These are phyloP conservation scores for Ceratocystis destructans DNA, from an alignment of 2,329 filamentous ascomycete genomes.

Conservation along the genomic window DNA sequence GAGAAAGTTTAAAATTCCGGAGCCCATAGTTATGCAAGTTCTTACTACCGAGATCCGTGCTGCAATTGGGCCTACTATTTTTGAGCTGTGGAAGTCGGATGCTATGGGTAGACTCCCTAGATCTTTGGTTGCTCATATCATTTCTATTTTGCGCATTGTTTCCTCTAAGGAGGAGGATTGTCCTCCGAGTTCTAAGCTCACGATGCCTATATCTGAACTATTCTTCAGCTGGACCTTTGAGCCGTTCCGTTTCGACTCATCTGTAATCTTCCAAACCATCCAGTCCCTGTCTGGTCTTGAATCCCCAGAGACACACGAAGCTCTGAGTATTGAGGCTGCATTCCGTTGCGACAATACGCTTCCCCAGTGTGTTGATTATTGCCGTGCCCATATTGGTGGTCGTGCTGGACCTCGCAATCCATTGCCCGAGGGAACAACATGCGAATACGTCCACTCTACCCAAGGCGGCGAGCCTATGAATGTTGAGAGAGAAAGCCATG, in stretches of 20 bases:
- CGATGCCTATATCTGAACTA: background rate
- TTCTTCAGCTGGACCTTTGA: slow-evolving; percentile 11
- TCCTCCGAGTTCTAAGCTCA: background rate
- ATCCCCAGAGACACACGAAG: slow-evolving; percentile 26
- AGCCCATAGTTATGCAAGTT: slow-evolving; percentile 43
- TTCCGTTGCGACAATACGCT: slow-evolving; percentile 64
- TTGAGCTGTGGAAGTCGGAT: slow-evolving; percentile 70
- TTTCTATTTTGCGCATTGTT: slow-evolving; percentile 12
- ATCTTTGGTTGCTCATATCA: slow-evolving; percentile 10
- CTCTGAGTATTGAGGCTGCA: slow-evolving; percentile 62
- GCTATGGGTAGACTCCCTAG: slow-evolving; percentile 64
- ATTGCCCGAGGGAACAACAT: slow-evolving; percentile 36
- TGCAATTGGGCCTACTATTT: slow-evolving; percentile 61
- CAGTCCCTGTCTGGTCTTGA: slow-evolving; percentile 29
- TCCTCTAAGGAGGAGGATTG: slow-evolving; percentile 8
- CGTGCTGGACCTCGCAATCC: slow-evolving; percentile 50
- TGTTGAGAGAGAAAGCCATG: slow-evolving; percentile 16
- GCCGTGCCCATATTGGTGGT: slow-evolving; percentile 45
- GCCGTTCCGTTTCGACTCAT: slow-evolving; percentile 18
- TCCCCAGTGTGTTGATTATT: slow-evolving; percentile 57
- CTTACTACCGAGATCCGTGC: slow-evolving; percentile 77
- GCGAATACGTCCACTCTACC: slow-evolving; percentile 23
- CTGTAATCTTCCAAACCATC: slow-evolving; percentile 30
- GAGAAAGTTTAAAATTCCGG: background rate
- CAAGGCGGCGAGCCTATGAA: slow-evolving; percentile 21